Conservation (phyloP, 306 rosid species). For the Quercus ilex region DNA sequence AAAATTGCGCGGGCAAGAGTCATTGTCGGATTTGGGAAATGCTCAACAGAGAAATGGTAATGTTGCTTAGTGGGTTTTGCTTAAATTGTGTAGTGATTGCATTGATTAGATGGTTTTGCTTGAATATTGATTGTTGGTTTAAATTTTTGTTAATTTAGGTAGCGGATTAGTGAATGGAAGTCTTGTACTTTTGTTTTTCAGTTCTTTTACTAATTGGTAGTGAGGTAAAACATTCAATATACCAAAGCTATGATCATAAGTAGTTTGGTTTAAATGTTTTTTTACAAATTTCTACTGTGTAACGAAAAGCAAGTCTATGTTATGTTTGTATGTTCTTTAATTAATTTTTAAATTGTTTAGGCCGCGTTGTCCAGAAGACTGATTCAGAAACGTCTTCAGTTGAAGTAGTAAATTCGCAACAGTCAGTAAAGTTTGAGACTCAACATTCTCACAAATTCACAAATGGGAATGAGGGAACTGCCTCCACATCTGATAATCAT, state of each 20-base stretch:
- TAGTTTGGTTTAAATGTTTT: no score
- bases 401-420: conserved; percentile 33
- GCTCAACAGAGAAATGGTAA: conserved; percentile 48
- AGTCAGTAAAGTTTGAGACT: conserved; percentile 30
- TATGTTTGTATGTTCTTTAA: neutral
- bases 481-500: conserved; percentile 22
- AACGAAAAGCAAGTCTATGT: no score
- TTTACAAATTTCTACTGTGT: no score
- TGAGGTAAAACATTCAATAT: no score
- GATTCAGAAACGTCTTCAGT: conserved; percentile 31
- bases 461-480: conserved; percentile 26
- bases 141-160: neutral
- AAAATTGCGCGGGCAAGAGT: no score
- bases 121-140: neutral
- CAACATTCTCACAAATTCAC: conserved; percentile 17
- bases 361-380: conserved; percentile 37
- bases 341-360: conserved; percentile 46
- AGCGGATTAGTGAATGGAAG: neutral
- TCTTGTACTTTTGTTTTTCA: neutral
- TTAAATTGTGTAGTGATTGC: conserved; percentile 9
- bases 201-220: neutral
- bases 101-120: conserved; percentile 9
- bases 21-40: conserved; percentile 17
- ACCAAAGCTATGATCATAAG: no score
- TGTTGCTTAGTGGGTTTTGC: neutral